A percentile compares a stretch with the other conserved stretches of the same genome.
Conservation (phyloP, 768 basidiomycete species). For the Macrolepiota fuliginosa region DNA sequence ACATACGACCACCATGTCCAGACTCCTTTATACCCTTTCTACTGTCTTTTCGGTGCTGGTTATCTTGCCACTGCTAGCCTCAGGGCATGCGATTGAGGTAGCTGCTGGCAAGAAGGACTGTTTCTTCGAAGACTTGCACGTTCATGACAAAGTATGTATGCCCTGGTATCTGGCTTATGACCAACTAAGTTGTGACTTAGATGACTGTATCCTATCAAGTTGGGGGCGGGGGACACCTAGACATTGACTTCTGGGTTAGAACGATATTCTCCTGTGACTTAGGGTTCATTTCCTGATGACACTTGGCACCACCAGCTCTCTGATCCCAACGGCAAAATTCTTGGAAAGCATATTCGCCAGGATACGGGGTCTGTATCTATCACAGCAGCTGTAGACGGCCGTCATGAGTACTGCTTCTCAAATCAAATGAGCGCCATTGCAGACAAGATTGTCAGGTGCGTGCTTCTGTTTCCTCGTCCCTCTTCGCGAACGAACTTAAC, state of each 20-base stretch:
- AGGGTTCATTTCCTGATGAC: conserved; percentile 9
- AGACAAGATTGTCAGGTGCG: conserved; percentile 91
- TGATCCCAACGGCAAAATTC: conserved; percentile 65
- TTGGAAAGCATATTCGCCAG: conserved; percentile 82
- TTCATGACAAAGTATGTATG: conserved; percentile 77
- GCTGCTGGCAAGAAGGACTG: conserved; percentile 84
- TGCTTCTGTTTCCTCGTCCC: conserved; percentile 7
- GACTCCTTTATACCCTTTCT: conserved; percentile 11
- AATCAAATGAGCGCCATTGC: conserved; percentile 98
- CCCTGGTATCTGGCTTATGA: not conserved
- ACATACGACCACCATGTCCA: not conserved
- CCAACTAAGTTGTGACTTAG: conserved; percentile 36
- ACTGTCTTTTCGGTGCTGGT: conserved; percentile 29
- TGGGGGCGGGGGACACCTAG: conserved; percentile 92
- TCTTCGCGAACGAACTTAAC: conserved; percentile 5
- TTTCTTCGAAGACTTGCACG: conserved; percentile 93
- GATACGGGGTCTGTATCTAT: conserved; percentile 88
- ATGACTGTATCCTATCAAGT: conserved; percentile 99
- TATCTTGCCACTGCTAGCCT: conserved; percentile 37
- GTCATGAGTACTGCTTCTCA: conserved; percentile 96
- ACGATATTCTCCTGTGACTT: not conserved
- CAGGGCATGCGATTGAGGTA: conserved; percentile 72
- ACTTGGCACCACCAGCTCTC: conserved; percentile 53
- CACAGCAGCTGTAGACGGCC: conserved; percentile 84
- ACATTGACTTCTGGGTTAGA: conserved; percentile 95